Evolutionary conservation across 768 basidiomycete genomes (phyloP).

Genomic region (Rhizopogon vinicolor): DNA sequence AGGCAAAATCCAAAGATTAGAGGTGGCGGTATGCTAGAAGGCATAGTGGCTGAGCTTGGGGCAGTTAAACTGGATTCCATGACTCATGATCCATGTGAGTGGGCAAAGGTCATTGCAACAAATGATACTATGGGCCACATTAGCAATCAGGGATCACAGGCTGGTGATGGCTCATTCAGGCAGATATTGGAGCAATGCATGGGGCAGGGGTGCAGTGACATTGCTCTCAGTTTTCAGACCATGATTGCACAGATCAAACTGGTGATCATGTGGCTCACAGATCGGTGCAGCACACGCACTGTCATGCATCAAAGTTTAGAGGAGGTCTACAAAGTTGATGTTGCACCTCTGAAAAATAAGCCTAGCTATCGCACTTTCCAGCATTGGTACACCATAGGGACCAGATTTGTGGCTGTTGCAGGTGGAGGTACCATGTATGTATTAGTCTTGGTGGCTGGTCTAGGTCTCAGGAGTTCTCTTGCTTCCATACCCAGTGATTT

Average conservation of each 20-base stretch:
- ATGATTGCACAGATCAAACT: not conserved
- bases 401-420: not conserved
- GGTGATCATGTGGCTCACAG: not conserved
- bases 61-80: not conserved
- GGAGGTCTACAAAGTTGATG: not conserved
- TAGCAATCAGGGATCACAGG: no score
- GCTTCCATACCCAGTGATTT: not conserved
- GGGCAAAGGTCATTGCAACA: not conserved
- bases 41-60: not conserved
- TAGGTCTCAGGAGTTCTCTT: not conserved
- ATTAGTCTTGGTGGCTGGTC: not conserved
- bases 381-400: not conserved
- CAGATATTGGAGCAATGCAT: not conserved
- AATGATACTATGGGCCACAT: no score
- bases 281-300: not conserved
- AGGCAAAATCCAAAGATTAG: not conserved
- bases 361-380: not conserved
- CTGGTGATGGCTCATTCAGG: not conserved
- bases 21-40: not conserved
- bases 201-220: not conserved
- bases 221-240: not conserved
- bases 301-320: not conserved
- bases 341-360: not conserved
- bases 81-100: not conserved
- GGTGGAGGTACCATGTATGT: not conserved